phyloP scores from a whole-genome alignment of 164 flowering plant genomes.

The Amborella trichopoda region DNA sequence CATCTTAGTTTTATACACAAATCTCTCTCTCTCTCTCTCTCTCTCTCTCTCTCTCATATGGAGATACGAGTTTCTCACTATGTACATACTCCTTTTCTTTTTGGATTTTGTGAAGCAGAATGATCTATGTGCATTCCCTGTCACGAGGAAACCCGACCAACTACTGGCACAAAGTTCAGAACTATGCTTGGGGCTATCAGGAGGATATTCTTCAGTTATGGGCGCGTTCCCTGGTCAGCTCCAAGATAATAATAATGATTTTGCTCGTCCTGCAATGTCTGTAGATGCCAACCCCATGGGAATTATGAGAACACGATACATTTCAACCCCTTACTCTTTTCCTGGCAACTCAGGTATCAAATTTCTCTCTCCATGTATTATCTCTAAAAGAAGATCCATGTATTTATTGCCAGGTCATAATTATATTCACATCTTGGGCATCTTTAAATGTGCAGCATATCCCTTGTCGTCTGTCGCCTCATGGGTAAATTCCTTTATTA shows the following conservation, averaged over 20 bases:
- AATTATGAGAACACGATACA: slow-evolving; percentile 26
- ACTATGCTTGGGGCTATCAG: slow-evolving; percentile 18
- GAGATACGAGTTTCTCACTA: no score
- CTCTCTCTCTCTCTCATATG: no score
- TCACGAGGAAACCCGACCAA: slow-evolving; percentile 23
- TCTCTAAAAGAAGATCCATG: not conserved
- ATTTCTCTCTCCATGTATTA: not conserved
- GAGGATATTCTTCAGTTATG: slow-evolving; percentile 19
- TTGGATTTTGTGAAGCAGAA: slow-evolving; percentile 21
- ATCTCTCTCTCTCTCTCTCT: no score
- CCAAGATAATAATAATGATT: slow-evolving; percentile 18
- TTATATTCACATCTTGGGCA: not conserved
- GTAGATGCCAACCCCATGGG: slow-evolving; percentile 23
- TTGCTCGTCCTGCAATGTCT: slow-evolving; percentile 17
- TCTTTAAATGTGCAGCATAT: not conserved
- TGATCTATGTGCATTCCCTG: slow-evolving; percentile 9
- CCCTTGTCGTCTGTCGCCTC: not conserved
- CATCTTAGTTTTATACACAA: no score
- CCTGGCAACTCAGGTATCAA: slow-evolving; percentile 49
- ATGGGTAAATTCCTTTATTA: not conserved
- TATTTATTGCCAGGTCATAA: not conserved
- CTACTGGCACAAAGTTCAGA: slow-evolving; percentile 28
- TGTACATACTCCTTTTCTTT: no score
- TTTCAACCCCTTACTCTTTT: slow-evolving; percentile 32
- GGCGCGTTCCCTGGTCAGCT: slow-evolving; percentile 25